Conservation (phyloP, 1,284 basidiomycete genomes). For the Trametes pubescens region DNA sequence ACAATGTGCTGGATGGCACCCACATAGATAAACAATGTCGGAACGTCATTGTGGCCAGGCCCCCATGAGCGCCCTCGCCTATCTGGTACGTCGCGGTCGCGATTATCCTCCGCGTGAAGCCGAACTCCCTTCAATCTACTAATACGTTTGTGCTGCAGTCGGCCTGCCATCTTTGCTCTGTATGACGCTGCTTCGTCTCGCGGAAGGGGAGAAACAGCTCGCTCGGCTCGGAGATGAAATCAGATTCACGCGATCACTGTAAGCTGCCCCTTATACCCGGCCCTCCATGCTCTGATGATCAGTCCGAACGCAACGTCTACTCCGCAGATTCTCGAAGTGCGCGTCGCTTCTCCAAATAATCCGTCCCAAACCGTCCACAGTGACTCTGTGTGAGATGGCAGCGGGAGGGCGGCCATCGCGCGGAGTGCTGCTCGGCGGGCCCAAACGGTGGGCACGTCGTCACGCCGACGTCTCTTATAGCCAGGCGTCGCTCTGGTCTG, state of each 20-base stretch:
- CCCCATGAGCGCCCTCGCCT: background rate
- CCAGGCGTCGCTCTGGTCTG: background rate
- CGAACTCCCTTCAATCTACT: background rate
- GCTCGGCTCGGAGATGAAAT: slow-evolving; percentile 2
- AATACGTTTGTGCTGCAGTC: background rate
- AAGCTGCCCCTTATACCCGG: slow-evolving; percentile 3
- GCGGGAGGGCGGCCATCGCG: background rate
- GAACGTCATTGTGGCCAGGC: background rate
- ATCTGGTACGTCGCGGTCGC: background rate
- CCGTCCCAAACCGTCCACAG: slow-evolving; percentile 13
- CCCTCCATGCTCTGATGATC: slow-evolving; percentile 9
- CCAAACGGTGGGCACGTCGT: background rate
- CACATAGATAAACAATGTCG: slow-evolving; percentile 4
- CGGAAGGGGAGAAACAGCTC: background rate
- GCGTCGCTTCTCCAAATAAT: background rate
- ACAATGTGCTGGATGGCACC: background rate
- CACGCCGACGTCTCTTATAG: background rate
- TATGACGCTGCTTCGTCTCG: background rate
- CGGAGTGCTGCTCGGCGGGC: background rate
- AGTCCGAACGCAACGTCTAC: slow-evolving; percentile 4
- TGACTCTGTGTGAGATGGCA: slow-evolving; percentile 25
- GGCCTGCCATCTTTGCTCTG: background rate
- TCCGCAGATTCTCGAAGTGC: slow-evolving; percentile 22
- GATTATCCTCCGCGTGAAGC: background rate
- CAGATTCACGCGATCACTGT: slow-evolving; percentile 1